Evolutionary conservation across 495 filamentous ascomycete species (phyloP).

Genomic region (Corynascus novoguineensis): DNA sequence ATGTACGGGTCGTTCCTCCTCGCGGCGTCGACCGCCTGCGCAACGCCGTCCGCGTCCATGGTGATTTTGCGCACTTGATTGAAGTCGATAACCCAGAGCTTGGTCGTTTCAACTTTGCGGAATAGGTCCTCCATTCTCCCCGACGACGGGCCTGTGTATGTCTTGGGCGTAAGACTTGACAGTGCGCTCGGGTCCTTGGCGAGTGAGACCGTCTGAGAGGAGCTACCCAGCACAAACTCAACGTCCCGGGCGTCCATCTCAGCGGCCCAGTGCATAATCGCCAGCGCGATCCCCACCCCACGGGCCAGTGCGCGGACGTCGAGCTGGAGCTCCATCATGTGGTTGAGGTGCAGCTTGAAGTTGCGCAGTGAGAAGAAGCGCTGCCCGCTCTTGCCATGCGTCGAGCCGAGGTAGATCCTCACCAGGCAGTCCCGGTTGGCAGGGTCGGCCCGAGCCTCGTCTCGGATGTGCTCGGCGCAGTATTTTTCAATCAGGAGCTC

Average conservation of each 20-base stretch:
- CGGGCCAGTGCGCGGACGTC: not conserved
- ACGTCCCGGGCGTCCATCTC: not conserved
- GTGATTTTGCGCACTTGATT: not conserved
- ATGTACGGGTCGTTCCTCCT: not conserved
- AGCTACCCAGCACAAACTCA: constrained; percentile 3
- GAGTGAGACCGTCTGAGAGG: not conserved
- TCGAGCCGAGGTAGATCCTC: not conserved
- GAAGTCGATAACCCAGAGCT: not conserved
- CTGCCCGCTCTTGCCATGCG: not conserved
- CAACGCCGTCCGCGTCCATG: not conserved
- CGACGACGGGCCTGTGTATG: not conserved
- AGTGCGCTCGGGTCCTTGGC: not conserved
- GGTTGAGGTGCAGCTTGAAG: not conserved
- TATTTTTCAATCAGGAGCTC: not conserved
- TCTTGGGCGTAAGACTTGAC: not conserved
- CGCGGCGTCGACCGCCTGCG: not conserved
- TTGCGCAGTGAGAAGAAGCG: not conserved
- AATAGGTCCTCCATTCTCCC: not conserved
- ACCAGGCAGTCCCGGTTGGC: not conserved
- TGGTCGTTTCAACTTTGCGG: not conserved
- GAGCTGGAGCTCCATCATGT: not conserved
- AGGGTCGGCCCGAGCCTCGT: not conserved
- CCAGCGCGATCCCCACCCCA: not conserved
- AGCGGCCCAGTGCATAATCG: not conserved
- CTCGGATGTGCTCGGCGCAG: not conserved